phyloP scores from a whole-genome alignment of 2,329 filamentous ascomycete genomes.

The Rachicladosporium sp. region DNA sequence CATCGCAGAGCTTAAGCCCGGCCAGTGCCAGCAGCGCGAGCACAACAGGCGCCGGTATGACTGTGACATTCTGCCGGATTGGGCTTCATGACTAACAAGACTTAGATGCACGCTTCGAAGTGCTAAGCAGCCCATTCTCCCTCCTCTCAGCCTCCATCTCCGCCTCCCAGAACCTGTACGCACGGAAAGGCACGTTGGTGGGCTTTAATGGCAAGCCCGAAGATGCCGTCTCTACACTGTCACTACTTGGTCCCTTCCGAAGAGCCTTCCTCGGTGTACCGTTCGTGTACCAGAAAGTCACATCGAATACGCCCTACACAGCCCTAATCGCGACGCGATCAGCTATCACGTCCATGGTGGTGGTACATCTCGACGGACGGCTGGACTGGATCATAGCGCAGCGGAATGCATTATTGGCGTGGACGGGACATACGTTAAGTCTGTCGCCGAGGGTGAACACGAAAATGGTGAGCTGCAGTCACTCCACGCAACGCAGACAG shows the following conservation, averaged over 20 bases:
- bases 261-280: constrained; percentile 74
- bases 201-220: constrained; percentile 81
- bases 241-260: constrained; percentile 73
- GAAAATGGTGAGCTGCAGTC: constrained; percentile 42
- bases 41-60: constrained; percentile 8
- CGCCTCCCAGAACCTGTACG: constrained; percentile 87
- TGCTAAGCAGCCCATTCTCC: constrained; percentile 82
- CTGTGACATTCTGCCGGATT: neutral
- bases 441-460: constrained; percentile 65
- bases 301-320: constrained; percentile 76
- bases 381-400: constrained; percentile 93
- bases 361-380: constrained; percentile 82
- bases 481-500: too few species aligned
- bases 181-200: constrained; percentile 79
- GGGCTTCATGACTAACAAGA: constrained; percentile 1
- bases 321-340: constrained; percentile 82
- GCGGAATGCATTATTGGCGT: constrained; percentile 78
- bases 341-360: constrained; percentile 71
- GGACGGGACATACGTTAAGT: constrained; percentile 79
- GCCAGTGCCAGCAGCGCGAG: constrained; percentile 9
- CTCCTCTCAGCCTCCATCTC: constrained; percentile 87
- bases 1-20: constrained; percentile 24
- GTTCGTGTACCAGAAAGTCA: constrained; percentile 85
- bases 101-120: constrained; percentile 85
- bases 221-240: constrained; percentile 82